phyloP scores from a whole-genome alignment of 164 flowering plant genomes.

The Cinnamomum micranthum region DNA sequence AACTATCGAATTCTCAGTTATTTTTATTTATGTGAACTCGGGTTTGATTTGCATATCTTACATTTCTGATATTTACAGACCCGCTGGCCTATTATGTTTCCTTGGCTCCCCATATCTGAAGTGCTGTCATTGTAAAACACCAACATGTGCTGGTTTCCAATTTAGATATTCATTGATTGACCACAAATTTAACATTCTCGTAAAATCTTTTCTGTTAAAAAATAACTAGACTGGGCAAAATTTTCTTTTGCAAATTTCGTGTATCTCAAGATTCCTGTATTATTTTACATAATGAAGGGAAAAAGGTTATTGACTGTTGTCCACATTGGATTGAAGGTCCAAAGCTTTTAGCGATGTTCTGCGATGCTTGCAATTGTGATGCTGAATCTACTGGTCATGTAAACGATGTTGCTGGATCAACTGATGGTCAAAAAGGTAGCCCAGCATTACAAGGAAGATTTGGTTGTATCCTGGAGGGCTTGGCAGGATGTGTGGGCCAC shows the following conservation, averaged over 20 bases:
- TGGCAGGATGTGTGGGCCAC: slow-evolving; percentile 69
- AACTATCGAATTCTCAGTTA: too few relatives aligned
- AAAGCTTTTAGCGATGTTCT: slow-evolving; percentile 43
- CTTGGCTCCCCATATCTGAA: background rate
- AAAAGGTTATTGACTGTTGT: background rate
- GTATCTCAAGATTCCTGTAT: background rate
- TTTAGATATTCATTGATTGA: background rate
- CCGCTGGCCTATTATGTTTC: background rate
- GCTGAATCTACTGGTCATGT: slow-evolving; percentile 12
- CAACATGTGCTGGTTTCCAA: background rate
- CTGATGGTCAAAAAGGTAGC: slow-evolving; percentile 16
- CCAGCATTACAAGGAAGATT: slow-evolving; percentile 25
- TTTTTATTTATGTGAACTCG: too few relatives aligned
- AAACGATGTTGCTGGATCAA: background rate
- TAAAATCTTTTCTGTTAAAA: background rate
- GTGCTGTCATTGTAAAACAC: background rate
- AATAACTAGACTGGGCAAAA: background rate
- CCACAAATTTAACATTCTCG: background rate
- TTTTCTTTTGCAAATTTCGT: background rate
- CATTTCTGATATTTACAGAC: too few relatives aligned
- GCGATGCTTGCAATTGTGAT: slow-evolving; percentile 34
- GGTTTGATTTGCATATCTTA: too few relatives aligned
- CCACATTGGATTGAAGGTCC: slow-evolving; percentile 57
- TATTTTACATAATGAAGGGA: background rate
- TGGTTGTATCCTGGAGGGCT: slow-evolving; percentile 50